Evolutionary conservation across 345 rosid species (phyloP).

Genomic region (Hypericum androsaemum): DNA sequence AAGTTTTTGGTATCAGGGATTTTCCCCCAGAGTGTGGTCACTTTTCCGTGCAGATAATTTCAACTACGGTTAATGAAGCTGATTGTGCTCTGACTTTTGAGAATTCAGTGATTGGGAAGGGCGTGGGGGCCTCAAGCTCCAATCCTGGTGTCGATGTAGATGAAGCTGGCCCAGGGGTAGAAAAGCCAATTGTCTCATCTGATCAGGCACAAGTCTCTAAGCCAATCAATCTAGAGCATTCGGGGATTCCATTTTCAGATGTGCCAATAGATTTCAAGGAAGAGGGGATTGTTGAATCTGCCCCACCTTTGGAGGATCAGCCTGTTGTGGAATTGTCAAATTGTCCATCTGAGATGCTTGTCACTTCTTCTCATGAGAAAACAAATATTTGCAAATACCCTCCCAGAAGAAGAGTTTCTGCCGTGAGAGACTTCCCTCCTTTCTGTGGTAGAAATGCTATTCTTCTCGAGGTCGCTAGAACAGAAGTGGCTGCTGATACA

Average conservation of each 20-base stretch:
- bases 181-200: slow-evolving; percentile 1
- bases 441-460: slow-evolving; percentile 37
- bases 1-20: slow-evolving; percentile 1
- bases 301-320: slow-evolving; percentile 6
- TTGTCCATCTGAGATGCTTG: neutral
- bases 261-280: slow-evolving; percentile 5
- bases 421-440: slow-evolving; percentile 47
- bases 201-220: neutral
- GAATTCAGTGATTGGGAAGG: neutral
- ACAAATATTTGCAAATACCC: slow-evolving; percentile 19
- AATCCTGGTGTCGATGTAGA: neutral
- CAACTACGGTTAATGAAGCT: neutral
- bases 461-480: slow-evolving; percentile 11
- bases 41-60: neutral
- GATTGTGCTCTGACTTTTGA: neutral
- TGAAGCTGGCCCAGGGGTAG: slow-evolving; percentile 7
- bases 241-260: slow-evolving; percentile 3
- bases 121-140: slow-evolving; percentile 7
- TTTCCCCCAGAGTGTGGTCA: slow-evolving; percentile 5
- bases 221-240: slow-evolving; percentile 2
- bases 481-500: slow-evolving; percentile 6
- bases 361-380: neutral
- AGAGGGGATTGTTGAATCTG: slow-evolving; percentile 8
- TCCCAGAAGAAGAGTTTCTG: slow-evolving; percentile 37
- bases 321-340: neutral